Percentiles rank a stretch among this genome's conserved stretches.
phyloP scores from a whole-genome alignment of 768 basidiomycete genomes.

The Agaricus subrufescens region DNA sequence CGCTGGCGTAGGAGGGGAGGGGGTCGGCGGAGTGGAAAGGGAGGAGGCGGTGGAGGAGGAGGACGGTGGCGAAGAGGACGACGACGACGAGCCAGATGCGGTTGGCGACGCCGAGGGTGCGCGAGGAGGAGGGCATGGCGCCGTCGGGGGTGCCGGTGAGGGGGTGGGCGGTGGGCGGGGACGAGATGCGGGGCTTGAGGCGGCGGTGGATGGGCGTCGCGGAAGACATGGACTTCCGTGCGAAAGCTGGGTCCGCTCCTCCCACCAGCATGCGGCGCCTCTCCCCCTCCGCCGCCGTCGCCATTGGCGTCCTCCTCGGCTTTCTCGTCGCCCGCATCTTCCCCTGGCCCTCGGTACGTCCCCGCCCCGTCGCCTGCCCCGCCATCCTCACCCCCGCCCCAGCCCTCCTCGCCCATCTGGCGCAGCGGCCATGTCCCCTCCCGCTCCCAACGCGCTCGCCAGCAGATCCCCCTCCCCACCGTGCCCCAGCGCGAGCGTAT shows the following conservation, averaged over 20 bases:
- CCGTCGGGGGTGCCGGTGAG: slow-evolving; percentile 44
- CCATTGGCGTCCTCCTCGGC: slow-evolving; percentile 60
- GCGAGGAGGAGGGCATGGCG: slow-evolving; percentile 48
- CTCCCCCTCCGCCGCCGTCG: slow-evolving; percentile 51
- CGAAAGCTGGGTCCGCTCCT: too few relatives aligned
- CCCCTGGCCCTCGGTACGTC: slow-evolving; percentile 39
- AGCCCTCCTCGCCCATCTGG: slow-evolving; percentile 45
- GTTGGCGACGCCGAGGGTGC: slow-evolving; percentile 58
- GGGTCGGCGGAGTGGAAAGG: slow-evolving; percentile 35
- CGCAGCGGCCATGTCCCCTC: slow-evolving; percentile 48
- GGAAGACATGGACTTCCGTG: slow-evolving; percentile 25
- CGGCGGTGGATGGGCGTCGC: slow-evolving; percentile 52
- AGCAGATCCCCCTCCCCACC: slow-evolving; percentile 71
- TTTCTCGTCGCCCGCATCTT: slow-evolving; percentile 49
- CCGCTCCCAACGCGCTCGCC: slow-evolving; percentile 47
- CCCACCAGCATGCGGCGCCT: slow-evolving; percentile 30
- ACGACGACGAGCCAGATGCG: slow-evolving; percentile 63
- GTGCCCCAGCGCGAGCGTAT: slow-evolving; percentile 81
- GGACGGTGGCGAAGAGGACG: slow-evolving; percentile 49
- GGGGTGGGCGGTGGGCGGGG: slow-evolving; percentile 34
- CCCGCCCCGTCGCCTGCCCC: neutral
- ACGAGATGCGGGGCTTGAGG: slow-evolving; percentile 50
- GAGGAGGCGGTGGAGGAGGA: slow-evolving; percentile 39
- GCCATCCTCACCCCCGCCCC: slow-evolving; percentile 2
- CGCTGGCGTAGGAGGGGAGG: slow-evolving; percentile 31